Conservation (phyloP, 371 early-diverging fungal species). For the Syncephalastrum racemosum region DNA sequence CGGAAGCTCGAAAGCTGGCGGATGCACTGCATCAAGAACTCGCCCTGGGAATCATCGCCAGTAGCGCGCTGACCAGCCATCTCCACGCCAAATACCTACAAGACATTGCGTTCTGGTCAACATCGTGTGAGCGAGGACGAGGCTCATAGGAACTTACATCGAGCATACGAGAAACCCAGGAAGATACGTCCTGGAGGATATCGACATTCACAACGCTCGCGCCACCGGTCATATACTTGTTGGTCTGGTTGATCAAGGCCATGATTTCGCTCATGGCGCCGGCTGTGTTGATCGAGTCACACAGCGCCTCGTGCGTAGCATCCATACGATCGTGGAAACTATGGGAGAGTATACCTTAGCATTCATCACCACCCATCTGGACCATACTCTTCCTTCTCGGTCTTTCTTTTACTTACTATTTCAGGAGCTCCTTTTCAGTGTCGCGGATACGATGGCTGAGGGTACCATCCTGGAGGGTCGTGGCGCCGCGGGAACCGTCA, state of each 20-base stretch:
- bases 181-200: constrained; percentile 76
- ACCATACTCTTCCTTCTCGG: background rate
- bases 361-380: background rate
- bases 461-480: constrained; percentile 29
- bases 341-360: background rate
- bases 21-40: constrained; percentile 79
- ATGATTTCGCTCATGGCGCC: constrained; percentile 78
- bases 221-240: constrained; percentile 73
- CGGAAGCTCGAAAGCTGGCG: constrained; percentile 82
- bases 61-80: constrained; percentile 52
- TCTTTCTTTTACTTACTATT: constrained; percentile 30
- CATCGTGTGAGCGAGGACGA: background rate
- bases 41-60: constrained; percentile 50
- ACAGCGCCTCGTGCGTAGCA: constrained; percentile 84
- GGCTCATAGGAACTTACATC: constrained; percentile 27
- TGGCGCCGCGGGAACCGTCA: constrained; percentile 45
- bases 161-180: constrained; percentile 78
- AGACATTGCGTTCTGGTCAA: constrained; percentile 2
- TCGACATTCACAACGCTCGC: constrained; percentile 54
- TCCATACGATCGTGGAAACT: constrained; percentile 61
- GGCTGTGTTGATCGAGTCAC: constrained; percentile 95
- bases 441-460: constrained; percentile 69
- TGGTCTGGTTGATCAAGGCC: constrained; percentile 78
- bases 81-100: constrained; percentile 71
- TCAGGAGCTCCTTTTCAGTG: constrained; percentile 64